These are phyloP conservation scores for Rubia balearica DNA, from an alignment of 305 asterid genomes.

Conservation along the genomic window DNA sequence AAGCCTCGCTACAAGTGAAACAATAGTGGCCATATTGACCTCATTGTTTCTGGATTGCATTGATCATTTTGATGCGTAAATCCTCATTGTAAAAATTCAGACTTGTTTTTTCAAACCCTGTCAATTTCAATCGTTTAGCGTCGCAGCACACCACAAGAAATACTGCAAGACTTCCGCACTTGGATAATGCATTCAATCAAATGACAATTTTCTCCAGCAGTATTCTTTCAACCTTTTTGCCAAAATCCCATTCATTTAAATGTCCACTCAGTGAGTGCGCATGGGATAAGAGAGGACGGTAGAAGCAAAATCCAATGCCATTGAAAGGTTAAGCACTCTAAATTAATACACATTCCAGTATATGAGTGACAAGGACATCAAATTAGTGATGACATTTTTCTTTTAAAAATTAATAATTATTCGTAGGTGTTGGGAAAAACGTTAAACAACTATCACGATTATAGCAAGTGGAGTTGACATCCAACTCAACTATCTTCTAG, in stretches of 20 bases:
- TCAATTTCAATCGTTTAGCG: not conserved
- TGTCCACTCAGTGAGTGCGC: not conserved
- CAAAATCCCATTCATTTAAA: not conserved
- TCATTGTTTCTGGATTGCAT: conserved; percentile 5
- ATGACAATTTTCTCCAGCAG: not conserved
- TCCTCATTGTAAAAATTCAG: not conserved
- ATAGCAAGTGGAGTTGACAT: no score
- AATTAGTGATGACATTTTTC: no score
- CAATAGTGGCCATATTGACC: conserved; percentile 41
- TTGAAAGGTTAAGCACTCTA: not conserved
- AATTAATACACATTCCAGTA: no score
- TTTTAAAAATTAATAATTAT: no score
- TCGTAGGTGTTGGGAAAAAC: no score
- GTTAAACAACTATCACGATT: no score
- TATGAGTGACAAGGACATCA: no score
- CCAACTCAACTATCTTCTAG: no score
- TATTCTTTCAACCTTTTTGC: not conserved
- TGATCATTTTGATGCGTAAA: not conserved
- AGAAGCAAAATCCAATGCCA: not conserved
- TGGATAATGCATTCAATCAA: not conserved
- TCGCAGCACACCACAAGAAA: not conserved
- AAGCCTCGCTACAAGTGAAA: conserved; percentile 57
- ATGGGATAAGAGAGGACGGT: not conserved
- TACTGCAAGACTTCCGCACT: not conserved
- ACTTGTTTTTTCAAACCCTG: not conserved